Conservation (phyloP, 164 flowering plant genomes). For the Vitis rupestris region DNA sequence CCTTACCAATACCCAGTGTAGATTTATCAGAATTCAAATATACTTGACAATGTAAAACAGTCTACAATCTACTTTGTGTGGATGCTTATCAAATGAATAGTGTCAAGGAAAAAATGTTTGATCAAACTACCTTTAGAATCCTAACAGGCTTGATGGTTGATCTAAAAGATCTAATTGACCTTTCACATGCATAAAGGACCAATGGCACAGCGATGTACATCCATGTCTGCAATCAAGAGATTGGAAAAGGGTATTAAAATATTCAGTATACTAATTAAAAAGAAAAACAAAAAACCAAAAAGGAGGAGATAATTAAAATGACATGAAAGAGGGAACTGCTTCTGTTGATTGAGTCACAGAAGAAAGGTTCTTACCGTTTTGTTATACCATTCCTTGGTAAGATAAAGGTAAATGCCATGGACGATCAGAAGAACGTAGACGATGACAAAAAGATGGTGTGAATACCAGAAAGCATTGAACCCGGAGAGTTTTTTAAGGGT, state of each 20-base stretch:
- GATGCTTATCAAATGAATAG: too few relatives aligned
- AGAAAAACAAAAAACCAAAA: too few relatives aligned
- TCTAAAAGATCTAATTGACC: slow-evolving; percentile 17
- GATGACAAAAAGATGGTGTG: slow-evolving; percentile 38
- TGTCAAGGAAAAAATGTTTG: too few relatives aligned
- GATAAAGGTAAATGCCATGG: slow-evolving; percentile 35
- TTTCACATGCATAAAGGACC: slow-evolving; percentile 14
- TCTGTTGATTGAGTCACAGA: too few relatives aligned
- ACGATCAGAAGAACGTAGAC: slow-evolving; percentile 35
- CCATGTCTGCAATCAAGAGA: slow-evolving; percentile 18
- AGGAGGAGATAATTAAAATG: too few relatives aligned
- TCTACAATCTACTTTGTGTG: neutral
- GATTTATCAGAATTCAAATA: neutral
- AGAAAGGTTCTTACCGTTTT: slow-evolving; percentile 30
- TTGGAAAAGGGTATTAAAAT: neutral
- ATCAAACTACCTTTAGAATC: slow-evolving; percentile 15
- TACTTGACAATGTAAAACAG: neutral
- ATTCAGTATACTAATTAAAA: too few relatives aligned
- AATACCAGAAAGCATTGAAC: slow-evolving; percentile 48
- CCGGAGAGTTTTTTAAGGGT: slow-evolving; percentile 32
- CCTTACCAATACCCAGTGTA: slow-evolving; percentile 17
- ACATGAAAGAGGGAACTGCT: too few relatives aligned
- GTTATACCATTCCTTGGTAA: slow-evolving; percentile 33
- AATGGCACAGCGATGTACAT: slow-evolving; percentile 23
- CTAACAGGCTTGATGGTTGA: slow-evolving; percentile 17